Conservation (phyloP, 1,139 yeast species). For the Dujonia santamariae region DNA sequence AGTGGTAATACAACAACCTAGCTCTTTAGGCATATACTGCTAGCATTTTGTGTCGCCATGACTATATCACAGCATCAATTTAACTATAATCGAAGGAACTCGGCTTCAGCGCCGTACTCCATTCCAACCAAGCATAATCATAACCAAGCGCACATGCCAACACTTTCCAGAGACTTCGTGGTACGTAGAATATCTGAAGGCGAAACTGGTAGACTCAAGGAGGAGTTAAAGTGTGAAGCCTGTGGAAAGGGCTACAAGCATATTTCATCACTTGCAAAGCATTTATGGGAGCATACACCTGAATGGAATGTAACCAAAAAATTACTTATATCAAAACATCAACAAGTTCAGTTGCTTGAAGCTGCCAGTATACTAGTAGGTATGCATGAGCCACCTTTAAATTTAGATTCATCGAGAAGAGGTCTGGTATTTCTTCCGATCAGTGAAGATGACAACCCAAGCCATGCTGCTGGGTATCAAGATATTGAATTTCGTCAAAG, state of each 20-base stretch:
- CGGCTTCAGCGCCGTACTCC: slow-evolving; percentile 32
- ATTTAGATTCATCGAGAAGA: neutral
- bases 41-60: no score
- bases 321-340: slow-evolving; percentile 80
- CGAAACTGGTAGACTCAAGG: slow-evolving; percentile 78
- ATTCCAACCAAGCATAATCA: slow-evolving; percentile 31
- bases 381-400: slow-evolving; percentile 53
- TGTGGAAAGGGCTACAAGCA: slow-evolving; percentile 91
- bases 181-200: slow-evolving; percentile 83
- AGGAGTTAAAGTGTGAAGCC: slow-evolving; percentile 81
- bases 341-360: slow-evolving; percentile 82
- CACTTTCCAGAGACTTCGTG: slow-evolving; percentile 68
- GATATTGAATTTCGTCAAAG: no score
- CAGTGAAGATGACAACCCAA: slow-evolving; percentile 1
- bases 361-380: slow-evolving; percentile 86
- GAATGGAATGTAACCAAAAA: slow-evolving; percentile 88
- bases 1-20: neutral
- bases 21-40: neutral
- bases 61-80: slow-evolving; percentile 25
- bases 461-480: no score
- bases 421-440: slow-evolving; percentile 4
- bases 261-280: slow-evolving; percentile 72
- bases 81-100: slow-evolving; percentile 32
- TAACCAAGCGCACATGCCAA: slow-evolving; percentile 34
- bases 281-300: slow-evolving; percentile 81